phyloP scores from a whole-genome alignment of 176 grass and related monocot genomes.

The barley (Hordeum vulgare) region MorexV3_pseudomolecules_assembly NC_058524.1:85047648-85048147 shows the following conservation, averaged over 20 bases:
- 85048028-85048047: neutral
- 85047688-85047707: constrained; percentile 55
- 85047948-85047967: neutral
- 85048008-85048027: neutral
- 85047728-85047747: neutral
- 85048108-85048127: neutral
- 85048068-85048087: neutral
- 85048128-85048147: neutral
- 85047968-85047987: neutral
- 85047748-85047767: neutral
- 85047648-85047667: constrained; percentile 80
- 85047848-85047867: neutral
- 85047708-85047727: constrained; percentile 73
- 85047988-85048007: neutral
- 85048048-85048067: neutral
- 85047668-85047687: constrained; percentile 93
- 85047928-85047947: neutral
- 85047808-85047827: neutral
- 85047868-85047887: neutral
- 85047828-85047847: neutral
- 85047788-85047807: too few relatives aligned
- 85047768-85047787: too few relatives aligned
- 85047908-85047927: neutral
- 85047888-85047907: neutral
- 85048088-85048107: neutral